Conservation (phyloP, 2,329 filamentous ascomycete species). For the Microdochium trichocladiopsis region DNA sequence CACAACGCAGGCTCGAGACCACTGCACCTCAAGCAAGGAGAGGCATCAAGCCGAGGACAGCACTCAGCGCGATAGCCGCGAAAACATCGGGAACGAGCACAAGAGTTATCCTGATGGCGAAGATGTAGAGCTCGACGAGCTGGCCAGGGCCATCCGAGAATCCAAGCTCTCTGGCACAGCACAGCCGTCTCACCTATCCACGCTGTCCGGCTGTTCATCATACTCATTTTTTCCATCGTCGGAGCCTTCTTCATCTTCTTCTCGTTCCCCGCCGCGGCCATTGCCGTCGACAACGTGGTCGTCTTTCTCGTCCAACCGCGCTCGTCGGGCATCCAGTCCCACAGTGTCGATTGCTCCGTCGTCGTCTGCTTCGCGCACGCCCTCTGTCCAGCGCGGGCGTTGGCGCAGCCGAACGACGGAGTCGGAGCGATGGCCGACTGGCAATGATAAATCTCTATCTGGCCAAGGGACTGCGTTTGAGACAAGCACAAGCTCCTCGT, state of each 20-base stretch:
- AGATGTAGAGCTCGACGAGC: background rate
- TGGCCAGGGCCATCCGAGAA: background rate
- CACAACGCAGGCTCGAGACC: too few species aligned
- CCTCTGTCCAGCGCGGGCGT: background rate
- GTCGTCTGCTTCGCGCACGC: background rate
- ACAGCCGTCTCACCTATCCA: background rate
- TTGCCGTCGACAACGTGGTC: background rate
- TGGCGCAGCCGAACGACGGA: background rate
- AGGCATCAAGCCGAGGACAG: background rate
- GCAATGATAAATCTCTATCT: background rate
- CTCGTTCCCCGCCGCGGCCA: background rate
- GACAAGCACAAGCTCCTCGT: too few species aligned
- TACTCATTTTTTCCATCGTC: background rate
- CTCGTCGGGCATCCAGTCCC: background rate
- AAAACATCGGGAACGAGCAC: background rate
- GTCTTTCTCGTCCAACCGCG: background rate
- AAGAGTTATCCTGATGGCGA: background rate
- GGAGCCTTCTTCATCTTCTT: background rate
- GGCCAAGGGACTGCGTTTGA: background rate
- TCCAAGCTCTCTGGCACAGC: background rate
- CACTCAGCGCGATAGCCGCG: too few species aligned
- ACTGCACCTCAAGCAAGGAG: background rate
- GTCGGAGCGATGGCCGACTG: background rate
- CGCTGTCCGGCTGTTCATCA: background rate
- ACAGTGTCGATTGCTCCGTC: background rate